Evolutionary conservation across 2,329 filamentous ascomycete species (phyloP), one percentile per base, ranked within the genome.

Genomic region (Paradendryphiella salina): DNA sequence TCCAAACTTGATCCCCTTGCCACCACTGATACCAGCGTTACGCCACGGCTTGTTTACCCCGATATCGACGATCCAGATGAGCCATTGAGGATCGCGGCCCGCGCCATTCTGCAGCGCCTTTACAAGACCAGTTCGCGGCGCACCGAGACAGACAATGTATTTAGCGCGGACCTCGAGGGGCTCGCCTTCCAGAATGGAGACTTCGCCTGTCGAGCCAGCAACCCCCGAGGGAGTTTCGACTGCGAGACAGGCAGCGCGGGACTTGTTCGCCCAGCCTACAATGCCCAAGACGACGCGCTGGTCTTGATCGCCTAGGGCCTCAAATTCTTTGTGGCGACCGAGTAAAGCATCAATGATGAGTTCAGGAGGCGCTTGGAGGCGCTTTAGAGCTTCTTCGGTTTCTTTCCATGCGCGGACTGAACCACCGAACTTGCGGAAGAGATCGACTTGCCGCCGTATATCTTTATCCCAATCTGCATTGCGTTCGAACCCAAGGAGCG

Each of bases 171-270:
- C 84, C 59, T 90, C 91, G 2, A 97, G 79, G 32, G 85, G 85
- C 44, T 87, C 83, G 3, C 89, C 90, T 66, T 96, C 91, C 1
- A 83, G 75, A 21, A 82, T 73, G 3, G 79, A 78, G 28, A 80
- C 72, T 57, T 83, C 79, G 15, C 82, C 82, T 32, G 85, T 86
- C 0, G 85, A 85, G 2, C 89, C 90, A 57, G 93, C 90, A 41
- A 96, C 85, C 4, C 94, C 94, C 0, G 89, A 93, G 0, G 94
- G 94, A 5, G 95, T 85, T 69, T 96, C 93, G n/a, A 99, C 84
- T 0, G 91, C 89, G 15, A 99, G 77, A 3, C 94, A 87, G 50
- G 87, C 85, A 0, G 90, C 86, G 58, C 91, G 89, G 68, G 87
- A 89, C 57, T 91, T 87, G 69, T 96, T 97, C 2, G 90, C 88